These are phyloP conservation scores for Vickermania spadyakhi DNA, from an alignment of 208 protist species.

Conservation along the genomic window DNA sequence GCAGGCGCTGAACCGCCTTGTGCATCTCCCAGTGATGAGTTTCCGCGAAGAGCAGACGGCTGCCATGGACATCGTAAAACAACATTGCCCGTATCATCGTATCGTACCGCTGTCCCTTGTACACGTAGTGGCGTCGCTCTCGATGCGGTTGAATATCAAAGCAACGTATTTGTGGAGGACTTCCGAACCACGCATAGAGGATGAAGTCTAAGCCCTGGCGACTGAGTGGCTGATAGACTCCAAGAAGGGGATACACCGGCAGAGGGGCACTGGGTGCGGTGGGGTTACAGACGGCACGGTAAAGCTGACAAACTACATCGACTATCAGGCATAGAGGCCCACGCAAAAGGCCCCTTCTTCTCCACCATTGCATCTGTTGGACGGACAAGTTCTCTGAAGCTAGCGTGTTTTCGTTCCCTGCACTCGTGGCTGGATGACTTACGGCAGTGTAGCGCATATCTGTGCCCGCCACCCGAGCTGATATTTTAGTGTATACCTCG, in stretches of 20 bases:
- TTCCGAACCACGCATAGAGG: conserved; percentile 55
- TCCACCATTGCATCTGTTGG: not conserved
- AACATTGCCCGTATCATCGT: conserved; percentile 44
- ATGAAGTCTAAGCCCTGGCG: conserved; percentile 42
- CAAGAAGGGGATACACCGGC: conserved; percentile 14
- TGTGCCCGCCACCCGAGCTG: not conserved
- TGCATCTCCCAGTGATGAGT: conserved; percentile 25
- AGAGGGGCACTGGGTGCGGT: not conserved
- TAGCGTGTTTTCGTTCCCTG: not conserved
- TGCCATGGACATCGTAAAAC: conserved; percentile 61
- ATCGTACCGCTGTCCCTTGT: not conserved
- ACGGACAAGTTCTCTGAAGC: conserved; percentile 14
- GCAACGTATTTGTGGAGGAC: conserved; percentile 36
- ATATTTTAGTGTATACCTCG: conserved; percentile 1
- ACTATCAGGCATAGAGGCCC: conserved; percentile 25
- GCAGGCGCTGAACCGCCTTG: conserved; percentile 25
- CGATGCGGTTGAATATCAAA: conserved; percentile 35
- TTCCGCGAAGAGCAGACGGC: conserved; percentile 68
- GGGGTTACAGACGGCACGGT: conserved; percentile 17
- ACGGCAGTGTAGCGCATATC: not conserved
- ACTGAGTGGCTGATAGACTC: conserved; percentile 9
- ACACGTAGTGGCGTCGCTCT: not conserved
- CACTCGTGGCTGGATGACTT: conserved; percentile 19
- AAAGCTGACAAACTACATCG: conserved; percentile 17
- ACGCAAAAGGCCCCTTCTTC: conserved; percentile 1